Percentiles rank a stretch among this genome's conserved stretches.
Conservation (phyloP, 192 early-diverging fungal genomes). For the Rhizophagus clarus region DNA sequence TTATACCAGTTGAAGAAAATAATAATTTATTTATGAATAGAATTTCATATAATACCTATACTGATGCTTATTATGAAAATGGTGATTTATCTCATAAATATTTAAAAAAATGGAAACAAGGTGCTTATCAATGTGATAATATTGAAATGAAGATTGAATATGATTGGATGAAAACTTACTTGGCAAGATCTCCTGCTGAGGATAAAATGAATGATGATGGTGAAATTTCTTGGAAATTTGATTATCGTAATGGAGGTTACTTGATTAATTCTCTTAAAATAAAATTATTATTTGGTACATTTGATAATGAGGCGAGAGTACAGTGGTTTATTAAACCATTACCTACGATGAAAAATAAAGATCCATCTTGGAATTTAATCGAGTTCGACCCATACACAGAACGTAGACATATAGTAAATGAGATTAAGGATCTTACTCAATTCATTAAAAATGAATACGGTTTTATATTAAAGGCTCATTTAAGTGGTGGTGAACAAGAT, state of each 20-base stretch:
- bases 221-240: neutral
- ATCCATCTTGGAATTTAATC: neutral
- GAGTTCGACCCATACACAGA: neutral
- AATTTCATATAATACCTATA: neutral
- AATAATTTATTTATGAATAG: neutral
- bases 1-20: neutral
- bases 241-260: neutral
- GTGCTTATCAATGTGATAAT: neutral
- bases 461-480: neutral
- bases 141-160: neutral
- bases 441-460: constrained; percentile 6
- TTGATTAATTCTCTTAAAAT: neutral
- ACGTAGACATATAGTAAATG: neutral
- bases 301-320: neutral
- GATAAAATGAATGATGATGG: neutral
- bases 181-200: neutral
- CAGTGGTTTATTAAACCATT: neutral
- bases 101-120: neutral
- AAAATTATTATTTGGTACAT: neutral
- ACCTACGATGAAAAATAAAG: neutral
- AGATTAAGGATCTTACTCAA: neutral
- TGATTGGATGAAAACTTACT: neutral
- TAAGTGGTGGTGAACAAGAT: neutral
- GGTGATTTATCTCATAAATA: neutral
- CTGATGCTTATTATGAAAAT: neutral